Conservation (phyloP, 768 basidiomycete species). For the Cyathus striatus region DNA sequence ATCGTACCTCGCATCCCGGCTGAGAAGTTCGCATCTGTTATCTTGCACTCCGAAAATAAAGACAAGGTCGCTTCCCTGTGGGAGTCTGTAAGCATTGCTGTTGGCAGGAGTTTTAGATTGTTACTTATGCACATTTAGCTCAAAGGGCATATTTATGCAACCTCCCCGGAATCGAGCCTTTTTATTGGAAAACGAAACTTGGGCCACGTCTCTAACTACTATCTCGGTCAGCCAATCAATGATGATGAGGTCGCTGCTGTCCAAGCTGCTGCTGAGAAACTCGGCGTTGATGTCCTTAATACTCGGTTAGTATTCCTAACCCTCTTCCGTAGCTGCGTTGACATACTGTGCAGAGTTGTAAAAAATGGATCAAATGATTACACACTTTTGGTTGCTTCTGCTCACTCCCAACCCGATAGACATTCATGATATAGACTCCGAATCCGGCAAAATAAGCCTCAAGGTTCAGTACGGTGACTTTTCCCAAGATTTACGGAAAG, state of each 20-base stretch:
- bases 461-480: slow-evolving; percentile 77
- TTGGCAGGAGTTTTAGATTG: not conserved
- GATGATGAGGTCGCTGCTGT: slow-evolving; percentile 76
- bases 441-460: slow-evolving; percentile 42
- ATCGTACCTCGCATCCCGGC: slow-evolving; percentile 68
- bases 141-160: slow-evolving; percentile 69
- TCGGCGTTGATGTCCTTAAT: slow-evolving; percentile 74
- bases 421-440: slow-evolving; percentile 41
- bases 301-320: slow-evolving; percentile 68
- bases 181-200: slow-evolving; percentile 75
- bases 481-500: slow-evolving; percentile 47
- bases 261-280: slow-evolving; percentile 70
- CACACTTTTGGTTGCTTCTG: slow-evolving; percentile 74
- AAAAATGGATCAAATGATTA: slow-evolving; percentile 63
- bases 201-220: slow-evolving; percentile 84
- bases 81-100: slow-evolving; percentile 40
- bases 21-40: slow-evolving; percentile 58
- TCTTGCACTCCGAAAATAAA: slow-evolving; percentile 56
- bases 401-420: slow-evolving; percentile 31
- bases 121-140: slow-evolving; percentile 36
- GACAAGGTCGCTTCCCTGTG: slow-evolving; percentile 54
- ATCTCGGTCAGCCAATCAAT: slow-evolving; percentile 66
- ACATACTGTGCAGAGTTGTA: slow-evolving; percentile 50
- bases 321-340: no score
- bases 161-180: slow-evolving; percentile 57